These are phyloP conservation scores for Exophiala aquamarina DNA, from an alignment of 2,329 filamentous ascomycete species.

Conservation along the genomic window DNA sequence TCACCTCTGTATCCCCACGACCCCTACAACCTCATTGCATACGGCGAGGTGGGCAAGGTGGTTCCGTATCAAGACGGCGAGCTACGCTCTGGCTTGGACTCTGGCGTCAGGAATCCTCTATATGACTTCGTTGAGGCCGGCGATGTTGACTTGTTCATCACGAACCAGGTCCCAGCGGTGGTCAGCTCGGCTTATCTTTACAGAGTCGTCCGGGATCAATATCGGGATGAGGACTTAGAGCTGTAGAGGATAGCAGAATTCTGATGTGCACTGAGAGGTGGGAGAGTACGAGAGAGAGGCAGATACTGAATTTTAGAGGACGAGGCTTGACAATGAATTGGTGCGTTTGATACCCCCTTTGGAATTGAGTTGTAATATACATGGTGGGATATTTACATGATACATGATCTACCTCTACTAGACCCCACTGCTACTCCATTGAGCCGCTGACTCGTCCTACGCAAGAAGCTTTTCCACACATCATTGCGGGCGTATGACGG, in stretches of 20 bases:
- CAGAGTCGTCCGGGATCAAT: slow-evolving; percentile 65
- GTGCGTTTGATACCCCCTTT: neutral
- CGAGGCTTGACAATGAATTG: too few relatives aligned
- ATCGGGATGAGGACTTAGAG: slow-evolving; percentile 61
- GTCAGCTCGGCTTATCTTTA: slow-evolving; percentile 60
- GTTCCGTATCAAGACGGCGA: slow-evolving; percentile 76
- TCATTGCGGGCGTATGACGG: too few relatives aligned
- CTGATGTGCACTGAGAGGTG: too few relatives aligned
- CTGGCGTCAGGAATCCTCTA: slow-evolving; percentile 75
- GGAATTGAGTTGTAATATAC: too few relatives aligned
- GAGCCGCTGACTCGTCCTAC: too few relatives aligned
- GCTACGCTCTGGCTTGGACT: slow-evolving; percentile 64
- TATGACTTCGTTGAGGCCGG: slow-evolving; percentile 76
- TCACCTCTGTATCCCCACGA: slow-evolving; percentile 87
- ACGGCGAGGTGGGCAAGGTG: slow-evolving; percentile 75
- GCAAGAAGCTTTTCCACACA: too few relatives aligned
- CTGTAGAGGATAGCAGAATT: neutral
- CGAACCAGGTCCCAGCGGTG: slow-evolving; percentile 68
- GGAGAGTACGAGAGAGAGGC: too few relatives aligned
- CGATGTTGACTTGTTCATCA: slow-evolving; percentile 73
- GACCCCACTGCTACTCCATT: too few relatives aligned
- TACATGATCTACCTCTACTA: too few relatives aligned
- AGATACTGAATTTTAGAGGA: too few relatives aligned
- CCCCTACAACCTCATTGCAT: slow-evolving; percentile 78
- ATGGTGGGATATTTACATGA: too few relatives aligned